A percentile compares a stretch with the other conserved stretches of the same genome.
Conservation (phyloP, 805 yeast genomes). For the Scheffersomyces stipitis region DNA sequence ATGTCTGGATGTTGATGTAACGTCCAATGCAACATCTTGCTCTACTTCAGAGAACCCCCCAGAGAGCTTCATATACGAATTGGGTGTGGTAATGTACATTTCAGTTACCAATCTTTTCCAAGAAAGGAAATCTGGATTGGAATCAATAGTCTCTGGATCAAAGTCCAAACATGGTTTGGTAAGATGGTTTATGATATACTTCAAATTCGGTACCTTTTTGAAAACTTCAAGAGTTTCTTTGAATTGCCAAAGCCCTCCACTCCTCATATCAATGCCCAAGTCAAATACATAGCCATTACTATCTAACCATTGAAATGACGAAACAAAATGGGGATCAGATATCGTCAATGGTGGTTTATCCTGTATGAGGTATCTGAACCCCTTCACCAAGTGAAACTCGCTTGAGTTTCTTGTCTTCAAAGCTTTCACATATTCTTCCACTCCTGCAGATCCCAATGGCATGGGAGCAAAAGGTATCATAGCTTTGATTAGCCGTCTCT, state of each 20-base stretch:
- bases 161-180: slow-evolving; percentile 37
- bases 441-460: slow-evolving; percentile 24
- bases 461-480: slow-evolving; percentile 50
- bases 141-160: slow-evolving; percentile 4
- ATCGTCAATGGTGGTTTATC: slow-evolving; percentile 40
- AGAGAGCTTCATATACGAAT: slow-evolving; percentile 36
- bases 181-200: slow-evolving; percentile 41
- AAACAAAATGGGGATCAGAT: slow-evolving; percentile 24
- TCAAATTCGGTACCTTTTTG: slow-evolving; percentile 22
- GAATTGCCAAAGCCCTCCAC: slow-evolving; percentile 40
- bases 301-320: slow-evolving; percentile 34
- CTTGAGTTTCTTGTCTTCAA: slow-evolving; percentile 9
- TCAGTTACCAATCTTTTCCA: slow-evolving; percentile 21
- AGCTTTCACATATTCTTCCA: slow-evolving; percentile 14
- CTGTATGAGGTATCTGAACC: slow-evolving; percentile 44
- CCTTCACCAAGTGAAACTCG: slow-evolving; percentile 25
- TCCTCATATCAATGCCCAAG: slow-evolving; percentile 40
- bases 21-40: background rate
- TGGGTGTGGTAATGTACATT: slow-evolving; percentile 15
- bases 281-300: slow-evolving; percentile 34
- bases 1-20: slow-evolving; percentile 8
- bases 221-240: slow-evolving; percentile 33
- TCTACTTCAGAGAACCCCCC: slow-evolving; percentile 43
- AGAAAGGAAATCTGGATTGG: slow-evolving; percentile 7
- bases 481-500: slow-evolving; percentile 17